Percentiles rank a stretch among this genome's conserved stretches.
These are phyloP conservation scores for Thuidium tamariscinum DNA, from an alignment of 225 moss, liverwort and hornwort species.

Conservation along the genomic window DNA sequence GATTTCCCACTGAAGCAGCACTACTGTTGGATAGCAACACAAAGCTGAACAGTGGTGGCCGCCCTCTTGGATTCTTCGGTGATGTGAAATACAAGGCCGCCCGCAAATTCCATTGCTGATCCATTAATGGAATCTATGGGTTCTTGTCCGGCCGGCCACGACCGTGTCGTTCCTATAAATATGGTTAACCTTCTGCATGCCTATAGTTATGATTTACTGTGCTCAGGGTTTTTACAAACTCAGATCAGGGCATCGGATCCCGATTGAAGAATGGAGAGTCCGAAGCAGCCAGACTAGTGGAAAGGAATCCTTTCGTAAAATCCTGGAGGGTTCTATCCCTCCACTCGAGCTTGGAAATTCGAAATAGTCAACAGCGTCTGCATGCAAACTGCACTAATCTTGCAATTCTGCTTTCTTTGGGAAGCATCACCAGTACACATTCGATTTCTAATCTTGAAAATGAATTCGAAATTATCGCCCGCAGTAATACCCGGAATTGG, in stretches of 20 bases:
- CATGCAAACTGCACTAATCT: not conserved
- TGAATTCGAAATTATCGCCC: too few relatives aligned
- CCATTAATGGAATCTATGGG: not conserved
- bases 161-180: not conserved
- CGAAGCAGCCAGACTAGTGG: not conserved
- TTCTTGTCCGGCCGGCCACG: not conserved
- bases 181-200: too few relatives aligned
- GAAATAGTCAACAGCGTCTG: not conserved
- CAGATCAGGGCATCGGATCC: too few relatives aligned
- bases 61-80: not conserved
- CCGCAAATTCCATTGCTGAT: not conserved
- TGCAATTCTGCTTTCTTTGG: not conserved
- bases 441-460: not conserved
- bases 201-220: too few relatives aligned
- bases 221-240: not conserved
- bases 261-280: not conserved
- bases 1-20: not conserved
- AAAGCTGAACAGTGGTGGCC: not conserved
- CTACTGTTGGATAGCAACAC: not conserved
- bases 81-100: not conserved
- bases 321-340: rapidly evolving
- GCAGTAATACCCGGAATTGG: not conserved
- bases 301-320: not conserved
- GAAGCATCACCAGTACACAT: rapidly evolving
- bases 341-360: not conserved